Conservation (phyloP, 208 protist species). For the Trichomonas tenax region DNA sequence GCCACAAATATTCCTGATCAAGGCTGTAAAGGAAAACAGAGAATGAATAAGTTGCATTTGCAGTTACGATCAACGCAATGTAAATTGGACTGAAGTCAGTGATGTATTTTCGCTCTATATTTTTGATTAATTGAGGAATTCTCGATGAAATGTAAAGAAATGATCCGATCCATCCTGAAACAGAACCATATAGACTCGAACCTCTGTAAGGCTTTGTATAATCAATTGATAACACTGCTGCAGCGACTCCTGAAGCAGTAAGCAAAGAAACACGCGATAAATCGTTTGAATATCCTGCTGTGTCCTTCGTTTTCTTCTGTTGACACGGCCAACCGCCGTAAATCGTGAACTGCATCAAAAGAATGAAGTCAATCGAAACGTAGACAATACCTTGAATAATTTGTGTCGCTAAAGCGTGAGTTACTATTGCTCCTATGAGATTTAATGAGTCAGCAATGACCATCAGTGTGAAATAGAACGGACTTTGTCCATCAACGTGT, state of each 20-base stretch:
- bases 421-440: background rate
- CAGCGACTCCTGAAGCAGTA: background rate
- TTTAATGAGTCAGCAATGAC: background rate
- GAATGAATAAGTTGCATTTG: conserved; percentile 3
- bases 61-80: background rate
- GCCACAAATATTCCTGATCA: background rate
- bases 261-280: background rate
- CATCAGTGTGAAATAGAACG: conserved; percentile 4
- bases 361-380: background rate
- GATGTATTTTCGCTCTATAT: background rate
- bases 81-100: background rate
- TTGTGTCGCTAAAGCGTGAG: background rate
- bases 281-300: background rate
- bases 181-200: background rate
- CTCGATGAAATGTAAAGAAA: background rate
- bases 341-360: background rate
- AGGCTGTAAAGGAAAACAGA: background rate
- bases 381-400: background rate
- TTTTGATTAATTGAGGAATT: background rate
- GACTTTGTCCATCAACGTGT: background rate
- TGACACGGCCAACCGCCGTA: background rate
- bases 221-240: background rate
- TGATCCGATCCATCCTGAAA: background rate
- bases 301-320: background rate
- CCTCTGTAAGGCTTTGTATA: background rate